Base-by-base conservation (phyloP, 2,329 filamentous ascomycete genomes). In the Seiridium unicorne region DNA sequence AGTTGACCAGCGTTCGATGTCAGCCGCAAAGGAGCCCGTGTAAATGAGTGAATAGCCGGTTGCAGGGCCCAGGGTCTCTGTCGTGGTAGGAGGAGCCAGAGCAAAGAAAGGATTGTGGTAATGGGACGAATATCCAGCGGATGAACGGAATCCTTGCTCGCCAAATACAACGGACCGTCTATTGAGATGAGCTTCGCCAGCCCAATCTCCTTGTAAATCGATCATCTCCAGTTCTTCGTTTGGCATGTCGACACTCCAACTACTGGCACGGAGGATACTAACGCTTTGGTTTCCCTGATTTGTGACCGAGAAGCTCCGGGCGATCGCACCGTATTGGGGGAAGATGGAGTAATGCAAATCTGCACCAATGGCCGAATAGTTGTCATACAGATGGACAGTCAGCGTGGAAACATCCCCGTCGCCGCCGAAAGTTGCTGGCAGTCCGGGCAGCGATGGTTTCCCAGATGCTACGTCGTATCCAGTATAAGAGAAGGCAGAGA, bases 1-100 rank as follows among this genome's bases (percentile, higher is more conserved):
- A 44, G 88, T 84, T 0, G 86, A 86, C 61, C 82, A 81, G 58
- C 84, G 84, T 65, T 89, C 86, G 0, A 88, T 80, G n/a, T 85
- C 80, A 0, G 82, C 83, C 1, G 79, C 75, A 64, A 88, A 89
- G 0, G 85, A 88, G 2, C 87, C 87, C 0, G 84, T 85, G 70
- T 88, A 89, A 18, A 89, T 76, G 2, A 89, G 77, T 1, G 84
- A 87, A 70, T 89, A 89, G 0, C 85, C 87, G 79, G 84, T 89
- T 5, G 83, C 85, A 44, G 88, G 80, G 1, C 87, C 87, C 2
- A 80, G 77, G 0, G 80, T 79, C 65, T 89, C 86, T 1, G 86
- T 89, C 0, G 86, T 84, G 0, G 74, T 76, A 0, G 85, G 81
- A 3, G 81, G 75, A 0, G 84, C 77, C 2, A 89, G 71, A 0